Conservation (phyloP, 768 basidiomycete genomes). For the Suillus weaverae region DNA sequence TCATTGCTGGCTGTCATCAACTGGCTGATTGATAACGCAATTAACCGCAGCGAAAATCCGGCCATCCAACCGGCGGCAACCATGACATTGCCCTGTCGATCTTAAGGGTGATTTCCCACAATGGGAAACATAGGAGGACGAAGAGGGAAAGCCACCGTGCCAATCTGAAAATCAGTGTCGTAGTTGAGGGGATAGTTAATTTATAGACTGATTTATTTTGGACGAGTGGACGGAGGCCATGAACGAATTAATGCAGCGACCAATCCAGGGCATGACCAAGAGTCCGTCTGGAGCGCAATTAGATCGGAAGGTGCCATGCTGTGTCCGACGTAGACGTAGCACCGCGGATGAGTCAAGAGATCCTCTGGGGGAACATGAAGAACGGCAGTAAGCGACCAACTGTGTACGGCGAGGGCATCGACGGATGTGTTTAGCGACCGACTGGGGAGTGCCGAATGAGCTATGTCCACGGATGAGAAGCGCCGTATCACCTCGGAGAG, state of each 20-base stretch:
- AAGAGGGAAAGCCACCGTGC: constrained; percentile 12
- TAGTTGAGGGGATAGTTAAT: constrained; percentile 3
- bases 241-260: neutral
- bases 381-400: neutral
- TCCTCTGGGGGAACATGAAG: neutral
- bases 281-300: constrained; percentile 24
- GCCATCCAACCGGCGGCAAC: constrained; percentile 10
- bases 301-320: neutral
- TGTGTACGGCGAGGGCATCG: neutral
- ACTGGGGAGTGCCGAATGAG: constrained; percentile 1
- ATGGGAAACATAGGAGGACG: constrained; percentile 6
- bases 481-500: constrained; percentile 15
- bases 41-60: constrained; percentile 4
- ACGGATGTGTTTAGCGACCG: neutral
- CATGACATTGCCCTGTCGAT: constrained; percentile 11
- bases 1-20: neutral
- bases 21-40: constrained; percentile 6
- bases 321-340: neutral
- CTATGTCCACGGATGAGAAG: constrained; percentile 32
- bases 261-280: constrained; percentile 6
- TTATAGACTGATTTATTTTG: constrained; percentile 3
- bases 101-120: constrained; percentile 9
- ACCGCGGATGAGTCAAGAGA: constrained; percentile 3
- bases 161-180: constrained; percentile 24
- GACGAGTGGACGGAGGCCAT: neutral